A percentile compares a stretch with the other conserved stretches of the same genome.
Evolutionary conservation across 345 rosid species (phyloP).

Genomic region (Lagerstroemia speciosa): DNA sequence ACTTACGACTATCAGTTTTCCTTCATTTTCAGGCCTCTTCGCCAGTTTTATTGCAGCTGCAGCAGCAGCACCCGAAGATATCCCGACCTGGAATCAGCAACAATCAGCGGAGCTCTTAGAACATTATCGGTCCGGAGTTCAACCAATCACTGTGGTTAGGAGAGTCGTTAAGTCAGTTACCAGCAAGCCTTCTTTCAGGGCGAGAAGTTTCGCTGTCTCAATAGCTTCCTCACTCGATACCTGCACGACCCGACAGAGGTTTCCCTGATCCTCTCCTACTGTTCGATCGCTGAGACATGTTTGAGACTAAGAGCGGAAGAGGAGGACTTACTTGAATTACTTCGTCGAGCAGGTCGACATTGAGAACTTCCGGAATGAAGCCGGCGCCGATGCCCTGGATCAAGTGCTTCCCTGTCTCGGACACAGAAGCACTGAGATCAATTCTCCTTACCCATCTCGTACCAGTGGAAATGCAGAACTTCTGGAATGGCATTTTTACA

Average conservation of each 20-base stretch:
- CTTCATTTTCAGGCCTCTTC: constrained; percentile 43
- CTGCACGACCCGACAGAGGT: constrained; percentile 13
- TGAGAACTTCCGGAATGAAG: constrained; percentile 32
- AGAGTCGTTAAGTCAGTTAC: constrained; percentile 11
- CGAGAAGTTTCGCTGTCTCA: constrained; percentile 36
- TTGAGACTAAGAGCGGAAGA: background rate
- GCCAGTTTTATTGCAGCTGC: constrained; percentile 43
- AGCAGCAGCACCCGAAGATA: constrained; percentile 54
- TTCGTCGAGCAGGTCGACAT: constrained; percentile 39
- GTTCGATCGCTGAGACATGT: background rate
- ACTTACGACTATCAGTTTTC: constrained; percentile 49
- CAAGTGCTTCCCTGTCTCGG: constrained; percentile 31
- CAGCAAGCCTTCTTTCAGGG: constrained; percentile 48
- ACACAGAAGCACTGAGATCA: background rate
- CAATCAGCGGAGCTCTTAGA: background rate
- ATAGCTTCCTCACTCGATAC: constrained; percentile 46
- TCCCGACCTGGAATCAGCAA: constrained; percentile 32
- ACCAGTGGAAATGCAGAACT: background rate
- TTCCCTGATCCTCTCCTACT: background rate
- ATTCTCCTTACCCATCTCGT: background rate
- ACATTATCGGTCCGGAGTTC: background rate
- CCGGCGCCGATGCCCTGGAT: constrained; percentile 67
- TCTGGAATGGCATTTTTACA: too few species aligned
- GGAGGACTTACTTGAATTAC: constrained; percentile 31
- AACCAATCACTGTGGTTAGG: background rate